phyloP scores from a whole-genome alignment of 371 early-diverging fungal species.

The Mortierella polycephala region DNA sequence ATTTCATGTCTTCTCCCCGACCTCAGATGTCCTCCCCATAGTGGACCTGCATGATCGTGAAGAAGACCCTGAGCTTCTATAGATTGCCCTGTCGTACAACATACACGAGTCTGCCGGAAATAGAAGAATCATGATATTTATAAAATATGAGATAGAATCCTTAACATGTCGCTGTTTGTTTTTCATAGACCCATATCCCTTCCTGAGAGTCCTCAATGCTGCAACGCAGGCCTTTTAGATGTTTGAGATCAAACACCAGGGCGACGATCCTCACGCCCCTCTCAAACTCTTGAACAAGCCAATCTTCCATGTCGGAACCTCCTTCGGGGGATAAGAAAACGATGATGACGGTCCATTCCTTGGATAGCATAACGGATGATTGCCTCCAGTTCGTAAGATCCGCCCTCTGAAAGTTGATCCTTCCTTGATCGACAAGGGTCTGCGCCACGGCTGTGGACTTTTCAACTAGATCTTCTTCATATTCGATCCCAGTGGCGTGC shows the following conservation, averaged over 20 bases:
- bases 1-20: slow-evolving; percentile 26
- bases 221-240: slow-evolving; percentile 60
- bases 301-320: slow-evolving; percentile 63
- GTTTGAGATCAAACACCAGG: slow-evolving; percentile 67
- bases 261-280: slow-evolving; percentile 67
- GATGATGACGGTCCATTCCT: slow-evolving; percentile 62
- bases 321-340: slow-evolving; percentile 71
- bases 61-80: slow-evolving; percentile 37
- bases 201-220: slow-evolving; percentile 60
- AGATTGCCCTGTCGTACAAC: neutral
- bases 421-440: slow-evolving; percentile 23
- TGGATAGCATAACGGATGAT: slow-evolving; percentile 50
- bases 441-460: slow-evolving; percentile 57
- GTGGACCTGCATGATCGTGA: slow-evolving; percentile 32
- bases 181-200: slow-evolving; percentile 65
- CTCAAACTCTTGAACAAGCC: slow-evolving; percentile 61
- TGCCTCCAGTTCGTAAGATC: slow-evolving; percentile 58
- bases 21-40: slow-evolving; percentile 11
- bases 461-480: slow-evolving; percentile 61
- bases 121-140: neutral
- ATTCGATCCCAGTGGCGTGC: slow-evolving; percentile 67
- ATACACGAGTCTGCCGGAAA: neutral
- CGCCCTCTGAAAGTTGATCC: slow-evolving; percentile 58
- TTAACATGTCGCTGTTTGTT: slow-evolving; percentile 1
- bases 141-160: neutral